Evolutionary conservation across 768 basidiomycete genomes (phyloP).

Genomic region (Lentinula guzmanii): DNA sequence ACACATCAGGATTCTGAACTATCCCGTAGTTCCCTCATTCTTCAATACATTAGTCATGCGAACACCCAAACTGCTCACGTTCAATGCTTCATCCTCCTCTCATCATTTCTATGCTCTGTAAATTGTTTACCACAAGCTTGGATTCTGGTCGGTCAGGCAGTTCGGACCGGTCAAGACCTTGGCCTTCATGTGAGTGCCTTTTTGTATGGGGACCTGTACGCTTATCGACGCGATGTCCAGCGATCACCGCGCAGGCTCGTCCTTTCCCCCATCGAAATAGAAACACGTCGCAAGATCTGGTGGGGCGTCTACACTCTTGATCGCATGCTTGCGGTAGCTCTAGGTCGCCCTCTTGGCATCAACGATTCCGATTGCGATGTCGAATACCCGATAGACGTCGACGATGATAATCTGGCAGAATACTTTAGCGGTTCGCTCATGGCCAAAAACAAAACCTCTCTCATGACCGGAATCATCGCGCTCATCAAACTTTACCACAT

Average conservation of each 20-base stretch:
- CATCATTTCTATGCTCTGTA: constrained; percentile 86
- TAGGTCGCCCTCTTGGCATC: constrained; percentile 83
- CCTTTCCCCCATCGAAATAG: constrained; percentile 74
- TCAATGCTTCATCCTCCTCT: constrained; percentile 84
- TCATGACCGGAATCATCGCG: constrained; percentile 80
- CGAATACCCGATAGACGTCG: constrained; percentile 76
- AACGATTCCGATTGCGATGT: constrained; percentile 91
- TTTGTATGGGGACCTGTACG: constrained; percentile 7
- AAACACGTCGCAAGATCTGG: constrained; percentile 88
- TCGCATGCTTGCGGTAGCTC: constrained; percentile 86
- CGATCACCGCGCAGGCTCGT: constrained; percentile 75
- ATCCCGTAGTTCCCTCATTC: constrained; percentile 66
- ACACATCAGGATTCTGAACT: not conserved
- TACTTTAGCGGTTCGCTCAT: constrained; percentile 64
- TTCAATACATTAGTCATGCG: constrained; percentile 89
- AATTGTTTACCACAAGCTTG: constrained; percentile 94
- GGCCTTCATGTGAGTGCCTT: constrained; percentile 74
- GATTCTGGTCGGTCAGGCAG: constrained; percentile 87
- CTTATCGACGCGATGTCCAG: constrained; percentile 31
- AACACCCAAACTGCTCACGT: constrained; percentile 83
- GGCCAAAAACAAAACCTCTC: constrained; percentile 48
- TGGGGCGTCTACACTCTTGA: constrained; percentile 90
- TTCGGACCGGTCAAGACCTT: constrained; percentile 85
- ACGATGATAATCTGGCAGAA: constrained; percentile 71
- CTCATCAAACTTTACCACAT: constrained; percentile 79